Evolutionary conservation across 495 filamentous ascomycete genomes (phyloP).

Genomic region (Penicillium bialowiezense): DNA sequence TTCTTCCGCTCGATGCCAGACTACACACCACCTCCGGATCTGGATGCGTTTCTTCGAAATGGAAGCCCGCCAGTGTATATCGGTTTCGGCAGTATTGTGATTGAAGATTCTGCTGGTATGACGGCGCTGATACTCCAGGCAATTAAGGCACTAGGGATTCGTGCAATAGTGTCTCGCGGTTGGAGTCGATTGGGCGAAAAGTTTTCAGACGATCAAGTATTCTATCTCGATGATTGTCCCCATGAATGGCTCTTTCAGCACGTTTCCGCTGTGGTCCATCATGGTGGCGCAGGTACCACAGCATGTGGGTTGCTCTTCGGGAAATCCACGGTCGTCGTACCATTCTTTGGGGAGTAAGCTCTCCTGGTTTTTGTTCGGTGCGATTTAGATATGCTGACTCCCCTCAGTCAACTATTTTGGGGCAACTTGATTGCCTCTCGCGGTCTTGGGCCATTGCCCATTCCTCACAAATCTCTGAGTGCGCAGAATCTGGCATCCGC

Average conservation of each 20-base stretch:
- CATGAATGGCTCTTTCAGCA: conserved; percentile 64
- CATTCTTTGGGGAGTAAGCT: conserved; percentile 59
- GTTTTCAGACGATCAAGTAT: conserved; percentile 37
- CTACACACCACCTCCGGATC: conserved; percentile 44
- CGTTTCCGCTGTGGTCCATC: conserved; percentile 57
- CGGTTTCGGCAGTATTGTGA: conserved; percentile 62
- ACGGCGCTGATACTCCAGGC: conserved; percentile 50
- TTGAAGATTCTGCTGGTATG: conserved; percentile 52
- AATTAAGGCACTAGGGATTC: conserved; percentile 40
- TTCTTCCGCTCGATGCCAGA: conserved; percentile 48
- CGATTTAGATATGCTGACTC: conserved; percentile 1
- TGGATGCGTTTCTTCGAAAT: conserved; percentile 44
- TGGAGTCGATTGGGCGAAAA: conserved; percentile 52
- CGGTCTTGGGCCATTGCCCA: conserved; percentile 62
- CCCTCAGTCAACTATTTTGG: conserved; percentile 71
- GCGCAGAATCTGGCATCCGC: conserved; percentile 64
- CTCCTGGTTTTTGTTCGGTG: neutral
- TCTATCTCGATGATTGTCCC: conserved; percentile 55
- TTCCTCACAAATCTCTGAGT: conserved; percentile 61
- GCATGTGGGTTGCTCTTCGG: conserved; percentile 54
- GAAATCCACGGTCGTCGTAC: conserved; percentile 55
- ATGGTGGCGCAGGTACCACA: conserved; percentile 61
- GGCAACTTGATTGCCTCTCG: conserved; percentile 60
- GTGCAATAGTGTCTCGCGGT: conserved; percentile 58
- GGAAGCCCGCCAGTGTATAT: conserved; percentile 58